Conservation (phyloP, 2,329 filamentous ascomycete genomes). For the Aspergillus hiratsukae region DNA sequence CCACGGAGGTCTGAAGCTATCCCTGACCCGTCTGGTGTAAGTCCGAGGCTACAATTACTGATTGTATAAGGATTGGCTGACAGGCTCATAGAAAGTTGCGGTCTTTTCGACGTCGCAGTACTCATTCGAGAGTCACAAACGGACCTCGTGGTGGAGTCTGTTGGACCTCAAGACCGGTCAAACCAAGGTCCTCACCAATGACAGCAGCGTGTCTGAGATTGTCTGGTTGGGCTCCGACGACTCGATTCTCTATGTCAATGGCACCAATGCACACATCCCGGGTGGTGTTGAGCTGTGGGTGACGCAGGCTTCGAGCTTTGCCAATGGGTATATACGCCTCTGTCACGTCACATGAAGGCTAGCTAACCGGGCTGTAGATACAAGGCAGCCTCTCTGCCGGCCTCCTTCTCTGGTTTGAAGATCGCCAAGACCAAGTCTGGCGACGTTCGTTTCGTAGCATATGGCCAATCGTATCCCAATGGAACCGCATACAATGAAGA, state of each 20-base stretch:
- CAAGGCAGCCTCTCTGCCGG: conserved; percentile 36
- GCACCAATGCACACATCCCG: conserved; percentile 36
- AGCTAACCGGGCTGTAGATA: conserved; percentile 21
- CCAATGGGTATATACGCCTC: conserved; percentile 23
- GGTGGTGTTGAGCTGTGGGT: conserved; percentile 39
- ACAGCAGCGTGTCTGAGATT: conserved; percentile 63
- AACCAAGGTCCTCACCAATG: conserved; percentile 61
- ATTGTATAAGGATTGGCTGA: background rate
- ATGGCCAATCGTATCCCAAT: conserved; percentile 61
- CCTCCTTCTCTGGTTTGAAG: conserved; percentile 38
- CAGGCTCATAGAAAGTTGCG: conserved; percentile 34
- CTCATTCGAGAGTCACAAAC: conserved; percentile 70
- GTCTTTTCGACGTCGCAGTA: conserved; percentile 64
- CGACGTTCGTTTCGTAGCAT: conserved; percentile 50
- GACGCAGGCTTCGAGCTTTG: conserved; percentile 30
- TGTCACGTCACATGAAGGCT: background rate
- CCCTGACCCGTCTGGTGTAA: conserved; percentile 38
- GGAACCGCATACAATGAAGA: conserved; percentile 67
- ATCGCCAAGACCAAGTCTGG: conserved; percentile 32
- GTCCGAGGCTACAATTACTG: conserved; percentile 8
- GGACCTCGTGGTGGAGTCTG: conserved; percentile 59
- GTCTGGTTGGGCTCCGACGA: conserved; percentile 70
- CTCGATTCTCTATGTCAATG: conserved; percentile 55
- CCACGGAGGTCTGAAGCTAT: conserved; percentile 34
- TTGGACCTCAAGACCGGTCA: conserved; percentile 65